Conservation (phyloP, 2,329 filamentous ascomycete species). For the Harringtonia lauricola region DNA sequence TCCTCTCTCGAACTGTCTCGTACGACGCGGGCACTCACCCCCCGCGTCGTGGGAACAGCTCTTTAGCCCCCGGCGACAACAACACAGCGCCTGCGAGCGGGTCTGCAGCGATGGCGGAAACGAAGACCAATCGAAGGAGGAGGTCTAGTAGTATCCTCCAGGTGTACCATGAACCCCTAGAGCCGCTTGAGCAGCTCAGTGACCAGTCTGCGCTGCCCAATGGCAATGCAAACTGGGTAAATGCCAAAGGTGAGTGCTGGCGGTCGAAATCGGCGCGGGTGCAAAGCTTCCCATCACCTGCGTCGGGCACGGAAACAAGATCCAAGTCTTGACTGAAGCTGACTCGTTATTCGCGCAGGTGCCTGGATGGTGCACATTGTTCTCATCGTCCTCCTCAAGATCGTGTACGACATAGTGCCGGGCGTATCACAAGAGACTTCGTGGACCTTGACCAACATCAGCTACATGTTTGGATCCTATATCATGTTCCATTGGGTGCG, state of each 20-base stretch:
- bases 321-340: constrained; percentile 6
- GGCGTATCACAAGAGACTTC: constrained; percentile 96
- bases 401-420: constrained; percentile 93
- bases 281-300: neutral
- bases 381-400: constrained; percentile 82
- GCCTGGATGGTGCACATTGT: constrained; percentile 98
- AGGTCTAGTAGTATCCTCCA: constrained; percentile 87
- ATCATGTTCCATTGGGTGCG: constrained; percentile 99
- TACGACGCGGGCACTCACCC: constrained; percentile 74
- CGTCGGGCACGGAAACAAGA: neutral
- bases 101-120: constrained; percentile 47
- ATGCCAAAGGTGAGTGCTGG: constrained; percentile 69
- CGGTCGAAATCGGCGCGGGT: no score
- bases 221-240: constrained; percentile 97
- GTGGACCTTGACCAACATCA: constrained; percentile 97
- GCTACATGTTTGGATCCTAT: constrained; percentile 98
- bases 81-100: constrained; percentile 28
- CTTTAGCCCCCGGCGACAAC: constrained; percentile 4
- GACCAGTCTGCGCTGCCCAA: constrained; percentile 94
- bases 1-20: constrained; percentile 81
- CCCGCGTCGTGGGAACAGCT: constrained; percentile 45
- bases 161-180: constrained; percentile 92
- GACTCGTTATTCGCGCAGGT: constrained; percentile 39
- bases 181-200: constrained; percentile 94
- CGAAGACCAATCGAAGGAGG: constrained; percentile 66